Evolutionary conservation across 139 green algal species (phyloP).

Genomic region (Volvox africanus): DNA sequence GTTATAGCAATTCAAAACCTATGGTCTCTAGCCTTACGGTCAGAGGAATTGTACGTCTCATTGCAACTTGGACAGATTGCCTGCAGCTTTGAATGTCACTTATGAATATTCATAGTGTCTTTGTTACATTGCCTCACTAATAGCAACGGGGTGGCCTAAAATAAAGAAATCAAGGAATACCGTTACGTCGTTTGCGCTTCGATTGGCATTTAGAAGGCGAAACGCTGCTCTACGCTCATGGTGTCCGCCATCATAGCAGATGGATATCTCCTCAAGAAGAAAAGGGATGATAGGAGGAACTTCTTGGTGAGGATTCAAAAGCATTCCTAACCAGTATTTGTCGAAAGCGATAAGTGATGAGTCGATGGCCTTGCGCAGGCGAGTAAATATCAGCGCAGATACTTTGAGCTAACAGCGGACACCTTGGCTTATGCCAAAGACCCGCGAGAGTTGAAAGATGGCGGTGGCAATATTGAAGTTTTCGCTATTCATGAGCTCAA

Average conservation of each 20-base stretch:
- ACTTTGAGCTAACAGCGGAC: constrained; percentile 39
- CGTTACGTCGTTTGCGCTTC: constrained; percentile 18
- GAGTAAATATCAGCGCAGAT: constrained; percentile 46
- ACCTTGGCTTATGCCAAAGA: constrained; percentile 47
- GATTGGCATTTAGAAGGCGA: background rate
- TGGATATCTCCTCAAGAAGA: constrained; percentile 46
- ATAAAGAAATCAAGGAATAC: background rate
- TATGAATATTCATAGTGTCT: no score
- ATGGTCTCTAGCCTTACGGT: no score
- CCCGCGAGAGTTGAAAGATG: constrained; percentile 41
- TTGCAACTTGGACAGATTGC: no score
- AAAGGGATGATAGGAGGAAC: constrained; percentile 37
- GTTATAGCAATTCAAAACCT: no score
- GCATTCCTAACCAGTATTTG: no score
- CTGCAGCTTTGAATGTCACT: no score
- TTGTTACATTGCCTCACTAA: no score
- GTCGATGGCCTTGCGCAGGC: background rate
- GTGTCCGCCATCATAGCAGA: constrained; percentile 36
- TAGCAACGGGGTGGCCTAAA: no score
- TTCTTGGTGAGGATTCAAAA: constrained; percentile 20
- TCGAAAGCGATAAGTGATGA: no score
- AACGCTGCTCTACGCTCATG: constrained; percentile 20
- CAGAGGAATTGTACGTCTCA: no score
- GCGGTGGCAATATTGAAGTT: constrained; percentile 34
- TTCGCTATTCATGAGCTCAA: constrained; percentile 52